Evolutionary conservation across 352 stramenopile species (phyloP).

Genomic region (Globisporangium echinulatum): DNA sequence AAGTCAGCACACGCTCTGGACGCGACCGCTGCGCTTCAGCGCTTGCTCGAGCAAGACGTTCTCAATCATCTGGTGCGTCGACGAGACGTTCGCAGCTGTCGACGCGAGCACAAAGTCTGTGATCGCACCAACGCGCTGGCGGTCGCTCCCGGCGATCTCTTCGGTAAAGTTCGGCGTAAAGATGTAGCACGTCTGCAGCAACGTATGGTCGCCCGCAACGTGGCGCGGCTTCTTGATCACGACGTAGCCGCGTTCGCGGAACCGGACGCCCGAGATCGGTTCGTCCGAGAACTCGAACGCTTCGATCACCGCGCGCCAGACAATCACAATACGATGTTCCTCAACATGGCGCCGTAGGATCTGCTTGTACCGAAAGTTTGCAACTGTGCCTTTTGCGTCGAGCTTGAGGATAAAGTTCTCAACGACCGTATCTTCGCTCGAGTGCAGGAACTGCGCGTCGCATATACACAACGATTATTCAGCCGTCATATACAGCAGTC

Average conservation of each 20-base stretch:
- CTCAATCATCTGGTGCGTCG: conserved; percentile 34
- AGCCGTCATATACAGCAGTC: no score
- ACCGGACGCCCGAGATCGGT: conserved; percentile 34
- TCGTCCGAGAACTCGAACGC: conserved; percentile 46
- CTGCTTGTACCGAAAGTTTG: conserved; percentile 18
- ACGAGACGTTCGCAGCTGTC: conserved; percentile 21
- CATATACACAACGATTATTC: no score
- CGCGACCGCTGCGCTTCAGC: neutral
- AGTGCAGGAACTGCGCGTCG: neutral
- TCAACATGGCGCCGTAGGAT: conserved; percentile 33
- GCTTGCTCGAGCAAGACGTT: conserved; percentile 38
- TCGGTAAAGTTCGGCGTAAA: conserved; percentile 23
- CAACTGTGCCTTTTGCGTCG: neutral
- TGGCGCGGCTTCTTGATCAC: conserved; percentile 31
- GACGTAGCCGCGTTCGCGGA: conserved; percentile 53
- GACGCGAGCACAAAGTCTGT: conserved; percentile 30
- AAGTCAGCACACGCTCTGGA: neutral
- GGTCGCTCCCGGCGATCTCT: neutral
- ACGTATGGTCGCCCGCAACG: conserved; percentile 17
- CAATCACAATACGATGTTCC: conserved; percentile 43
- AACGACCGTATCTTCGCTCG: neutral
- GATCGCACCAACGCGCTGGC: conserved; percentile 22
- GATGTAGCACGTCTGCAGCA: conserved; percentile 40
- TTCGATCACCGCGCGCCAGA: conserved; percentile 53
- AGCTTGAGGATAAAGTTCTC: neutral